Percentiles rank a stretch among this genome's conserved stretches.
These are phyloP conservation scores for Cornus suecica DNA, from an alignment of 148 eudicot genomes.

Conservation along the genomic window DNA sequence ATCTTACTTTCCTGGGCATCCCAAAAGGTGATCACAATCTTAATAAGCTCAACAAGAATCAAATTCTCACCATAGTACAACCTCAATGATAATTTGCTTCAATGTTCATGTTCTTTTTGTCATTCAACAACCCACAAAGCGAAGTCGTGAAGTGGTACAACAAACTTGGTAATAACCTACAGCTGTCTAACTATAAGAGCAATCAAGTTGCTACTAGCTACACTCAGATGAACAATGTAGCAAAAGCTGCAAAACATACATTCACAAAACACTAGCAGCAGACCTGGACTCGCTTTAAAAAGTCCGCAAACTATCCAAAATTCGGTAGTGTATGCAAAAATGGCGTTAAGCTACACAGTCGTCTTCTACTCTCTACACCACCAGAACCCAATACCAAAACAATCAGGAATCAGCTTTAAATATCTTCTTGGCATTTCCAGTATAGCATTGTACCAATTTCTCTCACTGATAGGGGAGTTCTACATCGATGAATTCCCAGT, in stretches of 20 bases:
- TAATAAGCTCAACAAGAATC: too few species aligned
- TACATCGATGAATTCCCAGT: constrained; percentile 56
- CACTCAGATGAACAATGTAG: background rate
- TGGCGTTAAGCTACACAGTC: background rate
- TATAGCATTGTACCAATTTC: background rate
- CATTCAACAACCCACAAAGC: too few species aligned
- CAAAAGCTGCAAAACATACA: background rate
- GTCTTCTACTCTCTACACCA: background rate
- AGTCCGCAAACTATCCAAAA: background rate
- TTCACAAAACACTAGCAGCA: background rate
- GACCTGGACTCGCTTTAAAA: background rate
- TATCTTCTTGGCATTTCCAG: background rate
- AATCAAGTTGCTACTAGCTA: background rate
- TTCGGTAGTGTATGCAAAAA: background rate
- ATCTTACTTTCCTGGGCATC: too few species aligned
- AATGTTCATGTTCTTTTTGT: too few species aligned
- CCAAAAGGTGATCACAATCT: too few species aligned
- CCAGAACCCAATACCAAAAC: background rate
- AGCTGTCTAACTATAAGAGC: background rate
- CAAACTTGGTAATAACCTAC: too few species aligned
- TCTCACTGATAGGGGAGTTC: constrained; percentile 33
- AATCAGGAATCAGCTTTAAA: background rate
- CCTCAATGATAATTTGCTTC: too few species aligned
- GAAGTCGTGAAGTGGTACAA: background rate
- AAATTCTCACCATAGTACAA: too few species aligned